Percentiles rank a stretch among this genome's conserved stretches.
Evolutionary conservation across 441 rosid genomes (phyloP).

Genomic region (Erodium moschatum): DNA sequence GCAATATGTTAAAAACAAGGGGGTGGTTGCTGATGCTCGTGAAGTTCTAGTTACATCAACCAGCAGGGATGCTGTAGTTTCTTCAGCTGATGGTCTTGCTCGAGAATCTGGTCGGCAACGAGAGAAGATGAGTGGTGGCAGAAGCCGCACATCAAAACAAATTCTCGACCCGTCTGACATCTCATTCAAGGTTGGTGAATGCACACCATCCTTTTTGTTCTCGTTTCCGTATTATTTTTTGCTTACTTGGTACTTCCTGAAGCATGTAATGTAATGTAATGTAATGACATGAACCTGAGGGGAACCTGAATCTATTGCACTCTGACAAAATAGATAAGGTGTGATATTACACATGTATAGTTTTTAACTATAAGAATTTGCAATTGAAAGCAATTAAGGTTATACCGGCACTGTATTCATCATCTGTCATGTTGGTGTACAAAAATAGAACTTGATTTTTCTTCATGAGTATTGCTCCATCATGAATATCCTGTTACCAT

Average conservation of each 20-base stretch:
- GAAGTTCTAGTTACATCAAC: conserved; percentile 26
- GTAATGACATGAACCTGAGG: neutral
- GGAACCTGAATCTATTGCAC: neutral
- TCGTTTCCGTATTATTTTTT: conserved; percentile 6
- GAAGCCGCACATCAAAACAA: conserved; percentile 30
- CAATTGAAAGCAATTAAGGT: neutral
- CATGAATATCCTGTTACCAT: neutral
- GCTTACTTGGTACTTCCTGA: conserved; percentile 1
- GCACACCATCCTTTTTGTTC: conserved; percentile 11
- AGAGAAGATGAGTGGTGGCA: conserved; percentile 32
- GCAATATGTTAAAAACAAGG: conserved; percentile 30
- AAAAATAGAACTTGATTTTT: neutral
- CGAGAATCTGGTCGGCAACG: conserved; percentile 29
- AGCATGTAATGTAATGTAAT: neutral
- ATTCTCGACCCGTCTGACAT: conserved; percentile 30
- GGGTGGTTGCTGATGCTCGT: conserved; percentile 26
- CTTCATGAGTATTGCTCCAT: neutral
- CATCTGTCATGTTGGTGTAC: neutral
- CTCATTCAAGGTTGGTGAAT: conserved; percentile 59
- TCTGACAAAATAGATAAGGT: neutral
- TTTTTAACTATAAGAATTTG: neutral
- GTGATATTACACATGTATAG: neutral
- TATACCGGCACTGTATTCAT: neutral
- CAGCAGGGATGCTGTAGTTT: conserved; percentile 18
- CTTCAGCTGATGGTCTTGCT: conserved; percentile 32